Evolutionary conservation across 2,329 filamentous ascomycete genomes (phyloP).

Genomic region (Macrophomina phaseolina): DNA sequence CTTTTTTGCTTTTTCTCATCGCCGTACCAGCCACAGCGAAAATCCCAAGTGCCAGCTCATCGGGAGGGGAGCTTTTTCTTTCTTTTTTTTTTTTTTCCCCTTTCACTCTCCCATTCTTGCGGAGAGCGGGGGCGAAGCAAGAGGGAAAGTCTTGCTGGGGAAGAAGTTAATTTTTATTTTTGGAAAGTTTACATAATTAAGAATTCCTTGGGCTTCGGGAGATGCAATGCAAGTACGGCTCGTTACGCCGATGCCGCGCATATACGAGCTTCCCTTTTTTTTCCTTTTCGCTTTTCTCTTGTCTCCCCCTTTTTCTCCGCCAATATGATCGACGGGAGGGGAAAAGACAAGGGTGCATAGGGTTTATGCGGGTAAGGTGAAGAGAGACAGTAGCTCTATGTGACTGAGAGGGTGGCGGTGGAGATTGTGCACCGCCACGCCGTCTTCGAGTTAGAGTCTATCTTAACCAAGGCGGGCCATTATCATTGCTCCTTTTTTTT

Average conservation of each 20-base stretch:
- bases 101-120: background rate
- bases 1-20: background rate
- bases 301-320: background rate
- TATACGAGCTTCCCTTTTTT: background rate
- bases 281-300: too few species aligned
- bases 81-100: too few species aligned
- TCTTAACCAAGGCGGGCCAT: too few species aligned
- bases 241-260: conserved; percentile 1
- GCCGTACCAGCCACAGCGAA: background rate
- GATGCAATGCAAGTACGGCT: background rate
- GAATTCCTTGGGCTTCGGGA: background rate
- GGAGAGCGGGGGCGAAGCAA: background rate
- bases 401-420: too few species aligned
- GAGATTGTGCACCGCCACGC: too few species aligned
- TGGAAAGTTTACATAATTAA: background rate
- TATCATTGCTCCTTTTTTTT: too few species aligned
- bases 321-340: background rate
- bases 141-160: background rate
- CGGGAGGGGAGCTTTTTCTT: background rate
- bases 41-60: background rate
- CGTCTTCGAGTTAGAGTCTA: too few species aligned
- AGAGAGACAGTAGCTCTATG: too few species aligned
- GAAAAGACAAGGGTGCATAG: background rate
- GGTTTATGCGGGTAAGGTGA: too few species aligned
- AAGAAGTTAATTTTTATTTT: background rate